Evolutionary conservation across 331 rosid genomes (phyloP), one percentile per base, ranked within the genome.

Genomic region (Quercus lobata): DNA sequence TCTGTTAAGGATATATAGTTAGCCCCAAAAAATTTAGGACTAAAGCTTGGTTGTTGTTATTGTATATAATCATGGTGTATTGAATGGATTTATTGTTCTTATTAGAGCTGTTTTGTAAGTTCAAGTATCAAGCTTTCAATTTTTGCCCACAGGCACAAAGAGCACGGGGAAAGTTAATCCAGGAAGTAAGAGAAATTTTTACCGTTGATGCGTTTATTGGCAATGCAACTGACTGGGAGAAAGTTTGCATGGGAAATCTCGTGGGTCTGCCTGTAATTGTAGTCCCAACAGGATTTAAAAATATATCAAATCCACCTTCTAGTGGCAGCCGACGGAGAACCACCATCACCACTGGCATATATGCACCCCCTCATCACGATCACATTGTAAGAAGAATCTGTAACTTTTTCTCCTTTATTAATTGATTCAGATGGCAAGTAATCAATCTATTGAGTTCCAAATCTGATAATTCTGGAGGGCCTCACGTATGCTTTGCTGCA

Each of bases 171-270:
- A 87, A 81, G 82, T 80, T 94, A 68, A 90, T 86, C 54, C 74
- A 34, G 37, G 96, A 90, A 85, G 87, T 90, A 53, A 81, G 61
- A 82, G 91, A 92, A 22, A 82, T 81, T 27, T 90, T 94, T 58
- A 82, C 80, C 0, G 83, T 92, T 7, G 93, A 94, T 78, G 98
- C 96, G 25, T 85, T 92, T 79, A 87, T 94, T 72, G 94, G 96
- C 74, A 83, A 87, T 79, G 97, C 92, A 74, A 80, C 93, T 16
- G 94, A 92, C 22, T 92, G 96, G 98, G 98, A 94, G 82, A 90
- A 81, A 83, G 90, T 92, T 30, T 89, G 94, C 82, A 5, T 88
- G 24, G 94, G 97, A 75, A 92, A 89, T 63, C 94, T 94, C 14
- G 96, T 92, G 55, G 88, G 96, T 66, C 76, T 90, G 73, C 98